Base-by-base conservation (phyloP, 129 eudicot species). In the Erigeron canadensis region DNA sequence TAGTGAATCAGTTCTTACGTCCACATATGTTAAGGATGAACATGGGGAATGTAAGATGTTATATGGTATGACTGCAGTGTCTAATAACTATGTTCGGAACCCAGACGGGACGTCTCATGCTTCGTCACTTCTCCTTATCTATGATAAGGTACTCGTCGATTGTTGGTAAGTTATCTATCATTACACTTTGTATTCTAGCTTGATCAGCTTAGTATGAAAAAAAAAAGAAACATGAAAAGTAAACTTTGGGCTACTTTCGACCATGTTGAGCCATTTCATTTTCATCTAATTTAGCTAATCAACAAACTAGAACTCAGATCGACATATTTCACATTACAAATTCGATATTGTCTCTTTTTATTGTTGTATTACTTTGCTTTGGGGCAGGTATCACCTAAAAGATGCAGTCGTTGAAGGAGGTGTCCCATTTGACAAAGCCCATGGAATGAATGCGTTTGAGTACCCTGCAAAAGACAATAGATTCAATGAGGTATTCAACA, bases 351-450 rank as follows among this genome's bases (percentile, higher is more conserved):
- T 5, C 16, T 19, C 8, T 16, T 13, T 6, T 13, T 64, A 64
- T 64, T n/a, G 6, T 16, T 8, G 7, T 16, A 39, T 51, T 17
- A 50, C n/a, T n/a, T n/a, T 40, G 10, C 16, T 28, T 23, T 72
- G 39, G 64, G n/a, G 10, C 65, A 84, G 85, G 85, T 55, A 57
- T 70, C 69, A 81, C 21, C 16, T 79, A 23, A 81, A 78, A 75
- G 86, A 85, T 75, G 80, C 79, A 5, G 75, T 85, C 2, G 17
- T 78, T 13, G 81, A 81, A 15, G 89, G 84, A 62, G 86, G 81
- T 12, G 18, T 55, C 53, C 86, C 89, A 55, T 78, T 81, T 67
- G 77, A 81, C 39, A 85, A 53, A 69, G 86, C 83, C 12, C 67
- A 81, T 81, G 84, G 84, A 18, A 28, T 81, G 80, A 65, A 75